A percentile compares a stretch with the other conserved stretches of the same genome.
Conservation (phyloP, 345 rosid species). For the Brassica napus region Da-Ae NC_063440.1:20336501-20337000, state of each 20-base stretch:
- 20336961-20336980: conserved; percentile 91
- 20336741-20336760: not conserved
- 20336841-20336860: not conserved
- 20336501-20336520: not conserved
- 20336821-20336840: not conserved
- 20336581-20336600: too few species aligned
- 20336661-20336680: not conserved
- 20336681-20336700: not conserved
- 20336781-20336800: not conserved
- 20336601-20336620: not conserved
- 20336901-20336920: not conserved
- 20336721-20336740: not conserved
- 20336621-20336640: not conserved
- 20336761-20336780: not conserved
- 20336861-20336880: not conserved
- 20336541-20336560: not conserved
- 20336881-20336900: not conserved
- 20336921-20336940: not conserved
- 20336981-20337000: conserved; percentile 72
- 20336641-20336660: too few species aligned
- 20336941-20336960: conserved; percentile 38
- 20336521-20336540: not conserved
- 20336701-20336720: too few species aligned
- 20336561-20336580: not conserved
- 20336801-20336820: not conserved